A percentile compares a stretch with the other conserved stretches of the same genome.
phyloP scores from a whole-genome alignment of 2,329 filamentous ascomycete genomes.

The Fusarium brachygibbosum region DNA sequence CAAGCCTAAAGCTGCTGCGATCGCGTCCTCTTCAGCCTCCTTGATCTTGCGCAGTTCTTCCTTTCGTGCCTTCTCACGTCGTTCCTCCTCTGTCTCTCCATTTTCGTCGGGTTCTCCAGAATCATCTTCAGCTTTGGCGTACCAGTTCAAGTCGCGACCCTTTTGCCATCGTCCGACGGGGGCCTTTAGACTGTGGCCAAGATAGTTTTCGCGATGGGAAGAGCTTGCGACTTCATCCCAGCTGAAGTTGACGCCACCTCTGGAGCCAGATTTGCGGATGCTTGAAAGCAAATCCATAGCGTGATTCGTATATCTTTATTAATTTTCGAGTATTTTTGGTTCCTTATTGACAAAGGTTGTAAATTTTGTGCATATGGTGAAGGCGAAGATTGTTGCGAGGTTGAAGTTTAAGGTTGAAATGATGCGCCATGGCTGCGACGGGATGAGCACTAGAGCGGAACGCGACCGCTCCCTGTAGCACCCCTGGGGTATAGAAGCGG shows the following conservation, averaged over 20 bases:
- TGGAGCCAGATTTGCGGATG: conserved; percentile 89
- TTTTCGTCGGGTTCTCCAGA: conserved; percentile 59
- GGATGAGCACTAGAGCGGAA: conserved; percentile 30
- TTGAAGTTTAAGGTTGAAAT: conserved; percentile 13
- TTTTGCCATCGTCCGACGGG: conserved; percentile 94
- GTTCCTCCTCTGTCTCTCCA: conserved; percentile 71
- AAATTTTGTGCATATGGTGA: neutral
- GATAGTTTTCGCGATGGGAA: conserved; percentile 87
- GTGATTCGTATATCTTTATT: neutral
- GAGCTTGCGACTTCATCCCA: conserved; percentile 95
- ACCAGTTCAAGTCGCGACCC: conserved; percentile 76
- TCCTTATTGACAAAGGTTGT: neutral
- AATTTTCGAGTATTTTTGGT: neutral
- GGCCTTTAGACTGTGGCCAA: conserved; percentile 92
- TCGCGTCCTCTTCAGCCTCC: conserved; percentile 92
- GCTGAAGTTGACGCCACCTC: conserved; percentile 94
- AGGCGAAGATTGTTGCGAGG: conserved; percentile 8
- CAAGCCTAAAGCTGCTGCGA: conserved; percentile 84
- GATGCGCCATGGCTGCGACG: conserved; percentile 28
- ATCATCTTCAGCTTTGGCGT: conserved; percentile 66
- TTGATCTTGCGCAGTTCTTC: conserved; percentile 87
- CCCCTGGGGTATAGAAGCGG: conserved; percentile 26
- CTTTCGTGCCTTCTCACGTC: conserved; percentile 71
- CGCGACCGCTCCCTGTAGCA: conserved; percentile 18
- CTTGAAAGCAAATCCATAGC: conserved; percentile 93